Evolutionary conservation across 371 early-diverging fungal species (phyloP), one percentile per base, ranked within the genome.

Genomic region (Mortierella sp.): DNA sequence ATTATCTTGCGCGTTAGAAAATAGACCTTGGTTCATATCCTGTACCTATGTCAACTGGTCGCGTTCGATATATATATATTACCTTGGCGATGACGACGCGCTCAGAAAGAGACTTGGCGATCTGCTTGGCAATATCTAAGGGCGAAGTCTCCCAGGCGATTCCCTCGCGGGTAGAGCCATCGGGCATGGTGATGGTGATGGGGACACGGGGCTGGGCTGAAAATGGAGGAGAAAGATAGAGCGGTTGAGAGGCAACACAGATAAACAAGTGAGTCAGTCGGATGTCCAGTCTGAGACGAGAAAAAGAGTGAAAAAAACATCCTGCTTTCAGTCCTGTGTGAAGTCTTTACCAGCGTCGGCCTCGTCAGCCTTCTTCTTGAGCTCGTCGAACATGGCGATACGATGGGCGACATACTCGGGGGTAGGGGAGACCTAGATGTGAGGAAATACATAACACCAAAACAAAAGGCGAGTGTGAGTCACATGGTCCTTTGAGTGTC

Each of bases 91-190:
- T 98, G 54, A 99, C 96, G 58, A 96, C 92, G 63, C 96, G 94
- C 88, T 99, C 97, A 50, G 97, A 93, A 47, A 99, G 92, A 55
- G 97, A 97, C 89, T 97, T 98, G 84, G 95, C 90, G 81, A 99
- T 95, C 48, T 90, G 90, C 79, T 92, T 92, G 26, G 99, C 99
- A 89, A 99, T 95, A 55, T 95, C 95, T 92, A 99, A 90, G n/a
- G 99, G 99, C 21, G 97, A 96, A 38, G 99, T 99, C 89, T 98
- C 98, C 96, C 96, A 99, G n/a, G 99, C 90, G 48, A 84, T 94
- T 70, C 97, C 99, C 78, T 96, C 96, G 80, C 95, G 94, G 73
- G 86, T 89, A 50, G 93, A 90, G 63, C 98, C 99, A 84, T 99
- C 97, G 54, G 98, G 97, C 54, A 99, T 92, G 55, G 97, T 96